Base-by-base conservation (phyloP, 148 eudicot species). In the Silene latifolia region DNA sequence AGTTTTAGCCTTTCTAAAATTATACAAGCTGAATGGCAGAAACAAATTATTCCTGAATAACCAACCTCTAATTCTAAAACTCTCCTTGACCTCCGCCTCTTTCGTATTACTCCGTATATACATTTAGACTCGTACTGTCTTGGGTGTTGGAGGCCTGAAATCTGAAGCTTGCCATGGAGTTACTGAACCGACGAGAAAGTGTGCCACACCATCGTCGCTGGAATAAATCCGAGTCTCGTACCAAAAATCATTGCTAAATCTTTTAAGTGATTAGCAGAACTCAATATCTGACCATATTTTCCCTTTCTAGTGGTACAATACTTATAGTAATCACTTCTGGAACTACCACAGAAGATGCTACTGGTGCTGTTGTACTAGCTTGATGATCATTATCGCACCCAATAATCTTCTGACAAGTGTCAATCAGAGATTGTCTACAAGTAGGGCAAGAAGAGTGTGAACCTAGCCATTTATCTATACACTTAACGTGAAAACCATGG, bases 381-480 rank as follows among this genome's bases (percentile, higher is more conserved):
- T 80, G 83, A 54, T 65, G 70, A 51, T 77, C 53, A 42, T 73
- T 20, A 73, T 74, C 65, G 53, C 83, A 69, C 0, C 83, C 83
- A 20, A 82, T 84, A 8, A 89, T 89, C 82, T 89, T 90, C 18
- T 89, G 82, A 76, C 89, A 84, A 0, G 93, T 89, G 75, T 89
- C 89, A 25, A 91, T 77, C 17, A 78, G 25, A 10, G 86, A 80
- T 74, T 84, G 87, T 18, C 93, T 85, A 77, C 93, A 89, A 0
- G 87, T 89, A 5, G 93, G 93, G 20, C 93, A 89, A 3, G 93
- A 87, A 10, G 88, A 85, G 42, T 87, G 86, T 11, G 84, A 89
- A 54, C 80, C 77, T 71, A 89, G 69, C 93, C 93, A 89, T 20
- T 80, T 71, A 78, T 86, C 92, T 69, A 89, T 83, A 73, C 93